Conservation (phyloP, 2,329 filamentous ascomycete genomes). For the Aspergillus novoparasiticus region DNA sequence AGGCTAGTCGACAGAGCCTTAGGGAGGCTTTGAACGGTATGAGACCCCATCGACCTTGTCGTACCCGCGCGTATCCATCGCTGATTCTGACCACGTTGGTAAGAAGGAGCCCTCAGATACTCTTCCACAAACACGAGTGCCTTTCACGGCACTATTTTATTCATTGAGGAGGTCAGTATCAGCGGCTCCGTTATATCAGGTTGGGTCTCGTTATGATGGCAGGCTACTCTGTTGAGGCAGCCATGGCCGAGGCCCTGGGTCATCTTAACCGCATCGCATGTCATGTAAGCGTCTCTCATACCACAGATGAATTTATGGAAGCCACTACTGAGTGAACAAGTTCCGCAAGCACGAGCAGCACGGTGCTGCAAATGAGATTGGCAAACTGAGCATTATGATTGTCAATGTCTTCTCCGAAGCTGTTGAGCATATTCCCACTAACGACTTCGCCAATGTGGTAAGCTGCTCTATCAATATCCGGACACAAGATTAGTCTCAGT, state of each 20-base stretch:
- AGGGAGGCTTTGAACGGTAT: conserved; percentile 8
- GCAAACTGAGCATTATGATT: conserved; percentile 36
- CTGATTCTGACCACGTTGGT: not conserved
- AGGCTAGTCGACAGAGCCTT: not conserved
- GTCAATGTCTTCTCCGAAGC: conserved; percentile 36
- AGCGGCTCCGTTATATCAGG: conserved; percentile 1
- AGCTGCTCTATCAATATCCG: not conserved
- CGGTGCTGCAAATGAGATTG: conserved; percentile 38
- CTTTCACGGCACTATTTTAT: not conserved
- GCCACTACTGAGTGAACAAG: conserved; percentile 19
- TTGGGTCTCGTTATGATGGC: conserved; percentile 16
- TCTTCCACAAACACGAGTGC: conserved; percentile 1
- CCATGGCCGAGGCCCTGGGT: conserved; percentile 32
- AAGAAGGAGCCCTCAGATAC: not conserved
- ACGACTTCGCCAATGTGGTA: conserved; percentile 17
- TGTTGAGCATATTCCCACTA: conserved; percentile 24
- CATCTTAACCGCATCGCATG: conserved; percentile 28
- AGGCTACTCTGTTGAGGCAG: conserved; percentile 26
- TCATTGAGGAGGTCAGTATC: not conserved
- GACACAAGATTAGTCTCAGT: not conserved
- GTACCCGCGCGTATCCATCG: not conserved
- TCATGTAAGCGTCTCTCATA: conserved; percentile 26
- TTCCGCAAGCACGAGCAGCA: conserved; percentile 33
- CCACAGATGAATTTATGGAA: not conserved
- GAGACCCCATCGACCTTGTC: not conserved